Conservation (phyloP, 305 asterid genomes). For the Andrographis paniculata region DNA sequence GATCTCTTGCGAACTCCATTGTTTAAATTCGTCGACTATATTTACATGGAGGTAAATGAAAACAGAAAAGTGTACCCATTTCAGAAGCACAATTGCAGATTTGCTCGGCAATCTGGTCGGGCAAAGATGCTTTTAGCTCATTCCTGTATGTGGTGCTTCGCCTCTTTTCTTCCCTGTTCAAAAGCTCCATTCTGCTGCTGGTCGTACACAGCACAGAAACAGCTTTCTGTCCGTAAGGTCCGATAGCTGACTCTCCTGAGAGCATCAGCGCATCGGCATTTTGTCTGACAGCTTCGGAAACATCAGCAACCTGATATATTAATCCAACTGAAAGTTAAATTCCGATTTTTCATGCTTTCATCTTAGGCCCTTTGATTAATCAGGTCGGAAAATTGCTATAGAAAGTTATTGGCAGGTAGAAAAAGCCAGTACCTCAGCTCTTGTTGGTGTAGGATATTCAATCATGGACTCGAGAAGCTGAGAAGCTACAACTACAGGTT, state of each 20-base stretch:
- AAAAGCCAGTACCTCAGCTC: conserved; percentile 65
- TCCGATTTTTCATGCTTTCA: background rate
- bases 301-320: conserved; percentile 63
- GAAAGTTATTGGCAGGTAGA: too few relatives aligned
- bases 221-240: conserved; percentile 64
- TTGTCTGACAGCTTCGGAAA: conserved; percentile 83
- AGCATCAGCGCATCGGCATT: conserved; percentile 87
- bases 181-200: conserved; percentile 65
- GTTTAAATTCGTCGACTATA: too few relatives aligned
- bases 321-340: background rate
- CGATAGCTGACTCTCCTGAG: conserved; percentile 87
- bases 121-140: conserved; percentile 39
- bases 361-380: background rate
- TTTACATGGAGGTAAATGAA: too few relatives aligned
- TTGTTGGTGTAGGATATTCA: conserved; percentile 80
- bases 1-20: too few relatives aligned
- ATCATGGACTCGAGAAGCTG: conserved; percentile 88
- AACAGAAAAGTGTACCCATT: conserved; percentile 48
- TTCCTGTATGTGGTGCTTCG: too few relatives aligned
- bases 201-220: conserved; percentile 57
- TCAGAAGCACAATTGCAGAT: conserved; percentile 65
- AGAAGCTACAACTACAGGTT: conserved; percentile 82
- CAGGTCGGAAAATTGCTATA: too few relatives aligned
- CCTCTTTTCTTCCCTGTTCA: conserved; percentile 61
- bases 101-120: conserved; percentile 65